Base-by-base conservation (phyloP, 1,284 basidiomycete species). In the Golubevia sp. region DNA sequence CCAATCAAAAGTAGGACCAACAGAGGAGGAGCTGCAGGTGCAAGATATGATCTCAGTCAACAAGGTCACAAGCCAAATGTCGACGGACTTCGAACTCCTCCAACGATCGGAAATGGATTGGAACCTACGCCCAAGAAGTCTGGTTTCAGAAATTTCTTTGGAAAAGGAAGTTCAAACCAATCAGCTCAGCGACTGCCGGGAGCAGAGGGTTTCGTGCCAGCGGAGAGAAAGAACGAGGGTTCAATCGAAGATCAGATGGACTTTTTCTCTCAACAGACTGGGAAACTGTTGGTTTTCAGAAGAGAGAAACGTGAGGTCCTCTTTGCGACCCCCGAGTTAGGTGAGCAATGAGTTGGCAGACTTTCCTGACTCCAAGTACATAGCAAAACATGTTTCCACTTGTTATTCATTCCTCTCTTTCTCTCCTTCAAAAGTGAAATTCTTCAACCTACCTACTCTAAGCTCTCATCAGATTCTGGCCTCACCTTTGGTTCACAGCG, bases 241-340 rank as follows among this genome's bases (percentile, higher is more conserved):
- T n/a, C 56, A 50, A 27, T 68, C 20, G 61, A 55, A 11, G 67
- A 67, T 8, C 67, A 68, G 52, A 58, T 68, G 27, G 65, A 50
- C 2, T 64, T 49, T 24, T 68, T 68, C 53, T 21, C 55, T 6
- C 30, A 44, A 30, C 44, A 59, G 30, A 66, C 66, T 55, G 56
- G 54, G 8, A 61, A 53, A 2, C 27, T 67, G n/a, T 21, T 68
- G 53, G 50, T 68, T 55, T 58, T 68, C 58, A 59, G 61, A 24
- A 44, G 66, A 3, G 50, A 58, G n/a, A 67, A 68, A 38, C 55
- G 67, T n/a, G 60, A 67, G 34, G 52, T 67, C 55, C 55, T 68
- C 34, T 68, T 67, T 64, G 67, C 56, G 0, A 68, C 64, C n/a
- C 23, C 44, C 15, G 30, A 27, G 21, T 21, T 63, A n/a, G n/a